A percentile compares a stretch with the other conserved stretches of the same genome.
Conservation (phyloP, 352 stramenopile species). For the Globisporangium middletonii region DNA sequence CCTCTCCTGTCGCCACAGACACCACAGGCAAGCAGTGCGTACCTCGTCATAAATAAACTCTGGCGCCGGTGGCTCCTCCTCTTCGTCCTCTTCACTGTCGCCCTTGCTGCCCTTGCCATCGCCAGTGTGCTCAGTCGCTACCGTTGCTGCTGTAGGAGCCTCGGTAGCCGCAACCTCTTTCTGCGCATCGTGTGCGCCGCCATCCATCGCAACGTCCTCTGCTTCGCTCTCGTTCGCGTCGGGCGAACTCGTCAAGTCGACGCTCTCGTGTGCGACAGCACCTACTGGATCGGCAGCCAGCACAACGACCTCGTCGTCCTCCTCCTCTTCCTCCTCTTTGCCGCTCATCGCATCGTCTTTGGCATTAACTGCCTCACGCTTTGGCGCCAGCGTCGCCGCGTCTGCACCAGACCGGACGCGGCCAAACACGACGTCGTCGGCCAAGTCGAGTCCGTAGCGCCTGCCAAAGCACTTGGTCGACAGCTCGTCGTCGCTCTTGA, state of each 20-base stretch:
- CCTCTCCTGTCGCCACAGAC: not conserved
- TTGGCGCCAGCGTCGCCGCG: not conserved
- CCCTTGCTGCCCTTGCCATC: conserved; percentile 7
- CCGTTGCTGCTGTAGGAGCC: not conserved
- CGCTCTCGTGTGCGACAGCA: not conserved
- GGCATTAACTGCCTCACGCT: not conserved
- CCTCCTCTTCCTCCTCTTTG: not conserved
- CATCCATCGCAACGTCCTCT: conserved; percentile 3
- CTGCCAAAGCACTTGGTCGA: conserved; percentile 67
- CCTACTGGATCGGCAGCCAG: conserved; percentile 6
- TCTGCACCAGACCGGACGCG: conserved; percentile 16
- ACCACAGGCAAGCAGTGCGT: conserved; percentile 1
- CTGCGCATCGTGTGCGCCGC: not conserved
- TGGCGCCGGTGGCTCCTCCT: conserved; percentile 6
- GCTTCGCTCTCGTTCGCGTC: not conserved
- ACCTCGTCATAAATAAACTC: conserved; percentile 85
- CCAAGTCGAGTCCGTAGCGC: conserved; percentile 40
- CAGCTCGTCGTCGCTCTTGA: conserved; percentile 38
- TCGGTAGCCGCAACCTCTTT: no score
- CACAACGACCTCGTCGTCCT: not conserved
- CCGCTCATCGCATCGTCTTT: not conserved
- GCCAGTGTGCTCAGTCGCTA: not conserved
- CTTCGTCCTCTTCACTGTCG: conserved; percentile 2
- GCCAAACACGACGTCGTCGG: conserved; percentile 30
- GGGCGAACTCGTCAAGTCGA: conserved; percentile 1